Evolutionary conservation across 768 basidiomycete species (phyloP), one percentile per base, ranked within the genome.

Genomic region (Trametes cubensis): DNA sequence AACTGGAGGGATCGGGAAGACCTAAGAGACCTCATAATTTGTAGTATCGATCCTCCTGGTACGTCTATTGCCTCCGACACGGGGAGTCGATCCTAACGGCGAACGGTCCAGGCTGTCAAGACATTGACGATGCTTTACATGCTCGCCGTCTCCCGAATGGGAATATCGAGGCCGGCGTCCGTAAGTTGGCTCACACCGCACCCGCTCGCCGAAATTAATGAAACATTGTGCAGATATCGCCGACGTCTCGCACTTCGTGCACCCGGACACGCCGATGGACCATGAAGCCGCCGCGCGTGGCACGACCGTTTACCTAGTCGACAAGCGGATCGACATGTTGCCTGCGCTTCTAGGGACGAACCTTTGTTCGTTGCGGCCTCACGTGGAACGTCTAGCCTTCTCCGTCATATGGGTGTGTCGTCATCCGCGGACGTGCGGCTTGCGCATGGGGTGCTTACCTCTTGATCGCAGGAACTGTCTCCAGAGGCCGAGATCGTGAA

Each of bases 321-420:
- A 99, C 79, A 96, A 95, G 75, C 92, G 96, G 38, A 94, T 99
- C 53, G 97, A 98, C 78, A 99, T 99, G 97, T 80, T 99, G 50
- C 97, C 97, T 0, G 79, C 88, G 3, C 81, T 99, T 10, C 81
- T 99, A 6, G 97, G 97, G 1, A 98, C 96, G 0, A 99, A 98
- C 69, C 76, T 99, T 13, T 99, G 97, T 72, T 96, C 94, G 5
- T 79, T 99, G 41, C 77, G 96, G 49, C 94, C 95, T 0, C 84
- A 90, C 68, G 95, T 99, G 6, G 97, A 98, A 75, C 82, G 97
- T 26, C 74, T 99, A 48, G 97, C 96, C 2, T 98, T 99, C 72
- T 95, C 94, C 0, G 90, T 87, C 13, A 91, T 99, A 56, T 99
- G 97, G 96, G 95, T 95, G 67, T 56, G 80, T 63, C 41, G 59